Base-by-base conservation (phyloP, 2,329 filamentous ascomycete genomes). In the Botrytis paeoniae region DNA sequence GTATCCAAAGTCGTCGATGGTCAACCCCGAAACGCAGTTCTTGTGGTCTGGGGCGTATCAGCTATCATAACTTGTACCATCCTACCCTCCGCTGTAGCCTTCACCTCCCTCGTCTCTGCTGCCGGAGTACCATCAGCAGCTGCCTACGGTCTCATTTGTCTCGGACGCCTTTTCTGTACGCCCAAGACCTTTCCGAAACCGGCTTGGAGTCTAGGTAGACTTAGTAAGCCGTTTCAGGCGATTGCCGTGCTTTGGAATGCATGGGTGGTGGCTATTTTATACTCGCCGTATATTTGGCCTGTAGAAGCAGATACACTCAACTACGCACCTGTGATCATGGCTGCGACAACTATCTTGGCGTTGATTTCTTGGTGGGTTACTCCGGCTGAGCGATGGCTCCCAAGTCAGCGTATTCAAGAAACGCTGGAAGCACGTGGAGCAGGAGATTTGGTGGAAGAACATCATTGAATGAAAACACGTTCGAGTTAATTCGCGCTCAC, bases 11-110 rank as follows among this genome's bases (percentile, higher is more conserved):
- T 75, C 3, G 20, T 59, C 48, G 64, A 65, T 25, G 71, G 69
- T 1, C 74, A 74, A 64, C 74, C 74, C 12, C 70, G 66, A n/a
- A 75, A 74, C 37, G 74, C 73, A n/a, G 70, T 75, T 25, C 68
- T 75, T 16, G 64, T 75, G 0, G 73, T 74, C 10, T 71, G 65
- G 37, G 43, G 43, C 18, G 63, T 68, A 22, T 66, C 73, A 5
- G 69, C 74, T 12, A n/a, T 75, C 18, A 65, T 75, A 14, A 71
- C 65, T 1, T 74, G 70, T 37, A 74, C 73, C 20, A 71, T 73
- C 10, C 35, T 74, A 16, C 73, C 74, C 3, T 75, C 73, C 4
- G 54, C 69, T 37, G 68, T 75, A 22, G 73, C 74, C 9, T 75
- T 74, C 37, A 60, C 48, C 22, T 68, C 60, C 18, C 51, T 75